Conservation (phyloP, 495 filamentous ascomycete genomes). For the Aspergillus biplanus region DNA sequence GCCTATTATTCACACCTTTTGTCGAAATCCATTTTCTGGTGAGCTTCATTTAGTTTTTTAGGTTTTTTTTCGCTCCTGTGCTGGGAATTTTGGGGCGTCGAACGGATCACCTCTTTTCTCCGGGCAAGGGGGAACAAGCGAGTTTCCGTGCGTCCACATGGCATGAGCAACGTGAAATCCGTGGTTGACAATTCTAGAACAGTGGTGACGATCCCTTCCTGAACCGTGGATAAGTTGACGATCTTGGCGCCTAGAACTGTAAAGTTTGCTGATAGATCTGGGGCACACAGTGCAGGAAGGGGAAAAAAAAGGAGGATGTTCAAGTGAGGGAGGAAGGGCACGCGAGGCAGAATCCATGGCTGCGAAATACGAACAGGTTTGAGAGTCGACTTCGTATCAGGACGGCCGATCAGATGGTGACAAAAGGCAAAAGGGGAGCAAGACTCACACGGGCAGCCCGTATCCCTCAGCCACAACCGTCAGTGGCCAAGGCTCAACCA, state of each 20-base stretch:
- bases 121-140: background rate
- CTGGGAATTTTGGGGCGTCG: background rate
- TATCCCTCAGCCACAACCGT: background rate
- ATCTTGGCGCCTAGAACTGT: constrained; percentile 1
- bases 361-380: background rate
- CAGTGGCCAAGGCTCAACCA: background rate
- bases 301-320: background rate
- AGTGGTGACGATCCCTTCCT: background rate
- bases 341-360: background rate
- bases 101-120: background rate
- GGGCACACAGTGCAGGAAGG: background rate
- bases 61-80: background rate
- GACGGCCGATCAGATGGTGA: background rate
- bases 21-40: too few relatives aligned
- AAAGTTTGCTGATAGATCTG: background rate
- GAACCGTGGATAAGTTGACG: background rate
- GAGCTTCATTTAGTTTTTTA: too few relatives aligned
- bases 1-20: too few relatives aligned
- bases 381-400: background rate
- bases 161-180: background rate
- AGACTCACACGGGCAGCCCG: background rate
- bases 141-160: constrained; percentile 1
- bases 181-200: constrained; percentile 6
- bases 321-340: background rate
- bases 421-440: background rate